A percentile compares a stretch with the other conserved stretches of the same genome.
Evolutionary conservation across 148 eudicot genomes (phyloP).

Genomic region (Vaccinium corymbosum): DNA sequence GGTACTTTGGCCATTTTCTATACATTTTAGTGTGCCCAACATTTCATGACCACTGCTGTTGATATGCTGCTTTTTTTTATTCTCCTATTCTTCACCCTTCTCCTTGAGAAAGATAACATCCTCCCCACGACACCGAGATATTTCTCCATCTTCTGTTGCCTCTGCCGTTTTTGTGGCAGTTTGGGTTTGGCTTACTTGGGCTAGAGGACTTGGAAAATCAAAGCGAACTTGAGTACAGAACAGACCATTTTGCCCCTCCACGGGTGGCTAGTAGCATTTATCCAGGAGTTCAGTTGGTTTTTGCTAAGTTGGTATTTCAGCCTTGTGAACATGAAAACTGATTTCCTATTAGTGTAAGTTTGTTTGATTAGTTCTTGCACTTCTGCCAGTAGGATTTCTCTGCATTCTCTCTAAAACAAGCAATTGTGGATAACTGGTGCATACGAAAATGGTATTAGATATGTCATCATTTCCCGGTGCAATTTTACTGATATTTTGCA

Average conservation of each 20-base stretch:
- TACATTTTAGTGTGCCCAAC: slow-evolving; percentile 69
- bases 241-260: slow-evolving; percentile 44
- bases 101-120: background rate
- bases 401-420: slow-evolving; percentile 28
- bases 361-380: slow-evolving; percentile 41
- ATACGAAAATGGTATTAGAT: slow-evolving; percentile 47
- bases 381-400: slow-evolving; percentile 31
- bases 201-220: slow-evolving; percentile 42
- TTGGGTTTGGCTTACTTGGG: slow-evolving; percentile 47
- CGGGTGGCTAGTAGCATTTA: slow-evolving; percentile 41
- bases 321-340: slow-evolving; percentile 28
- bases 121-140: slow-evolving; percentile 2
- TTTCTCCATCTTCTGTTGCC: slow-evolving; percentile 35
- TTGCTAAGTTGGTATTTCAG: slow-evolving; percentile 39
- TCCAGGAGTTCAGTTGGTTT: slow-evolving; percentile 60
- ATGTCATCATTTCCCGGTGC: slow-evolving; percentile 50
- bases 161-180: slow-evolving; percentile 48
- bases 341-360: slow-evolving; percentile 22
- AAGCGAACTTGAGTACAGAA: slow-evolving; percentile 25
- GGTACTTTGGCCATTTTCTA: slow-evolving; percentile 21
- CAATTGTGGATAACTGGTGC: slow-evolving; percentile 25
- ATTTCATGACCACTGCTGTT: slow-evolving; percentile 38
- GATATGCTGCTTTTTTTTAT: slow-evolving; percentile 48
- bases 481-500: slow-evolving; percentile 46
- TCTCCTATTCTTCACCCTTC: slow-evolving; percentile 33